phyloP scores from a whole-genome alignment of 148 eudicot species.

The Rhododendron henanense region DNA sequence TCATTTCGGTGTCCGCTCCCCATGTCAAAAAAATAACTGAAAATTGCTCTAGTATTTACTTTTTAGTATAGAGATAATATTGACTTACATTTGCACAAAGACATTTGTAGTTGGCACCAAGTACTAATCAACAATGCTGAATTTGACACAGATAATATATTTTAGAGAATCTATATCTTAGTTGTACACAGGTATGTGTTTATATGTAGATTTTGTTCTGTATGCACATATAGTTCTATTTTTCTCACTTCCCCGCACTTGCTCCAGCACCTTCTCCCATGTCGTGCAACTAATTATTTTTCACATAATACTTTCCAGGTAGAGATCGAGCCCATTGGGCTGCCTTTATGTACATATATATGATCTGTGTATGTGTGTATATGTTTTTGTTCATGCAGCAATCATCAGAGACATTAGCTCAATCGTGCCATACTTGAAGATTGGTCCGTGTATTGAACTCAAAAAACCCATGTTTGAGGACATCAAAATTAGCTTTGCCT shows the following conservation, averaged over 20 bases:
- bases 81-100: not conserved
- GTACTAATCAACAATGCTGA: not conserved
- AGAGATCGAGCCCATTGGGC: not conserved
- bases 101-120: not conserved
- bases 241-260: not conserved
- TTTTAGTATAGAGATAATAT: not conserved
- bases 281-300: not conserved
- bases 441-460: too few species aligned
- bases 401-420: not conserved
- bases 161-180: not conserved
- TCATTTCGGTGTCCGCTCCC: not conserved
- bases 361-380: not conserved
- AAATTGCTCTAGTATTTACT: not conserved
- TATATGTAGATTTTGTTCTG: not conserved
- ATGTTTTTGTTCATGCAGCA: not conserved
- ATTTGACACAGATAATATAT: not conserved
- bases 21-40: not conserved
- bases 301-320: not conserved
- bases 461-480: not conserved
- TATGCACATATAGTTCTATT: not conserved
- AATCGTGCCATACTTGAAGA: not conserved
- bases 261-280: not conserved
- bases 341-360: not conserved
- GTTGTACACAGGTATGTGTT: not conserved
- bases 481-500: not conserved